Conservation (phyloP, 2,329 filamentous ascomycete species). For the Xylariaceae sp. region DNA sequence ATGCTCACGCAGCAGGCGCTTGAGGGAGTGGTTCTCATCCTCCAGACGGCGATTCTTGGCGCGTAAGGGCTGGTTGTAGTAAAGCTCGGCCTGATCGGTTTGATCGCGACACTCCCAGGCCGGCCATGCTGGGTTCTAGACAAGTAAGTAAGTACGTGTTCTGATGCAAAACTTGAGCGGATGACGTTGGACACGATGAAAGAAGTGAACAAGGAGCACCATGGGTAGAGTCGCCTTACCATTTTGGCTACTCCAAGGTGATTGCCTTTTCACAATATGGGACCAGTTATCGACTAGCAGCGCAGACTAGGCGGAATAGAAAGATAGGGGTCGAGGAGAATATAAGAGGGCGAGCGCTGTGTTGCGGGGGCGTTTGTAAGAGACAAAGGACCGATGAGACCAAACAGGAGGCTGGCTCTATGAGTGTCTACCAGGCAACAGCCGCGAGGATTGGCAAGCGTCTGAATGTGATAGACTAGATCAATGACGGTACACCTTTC, state of each 20-base stretch:
- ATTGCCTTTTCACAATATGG: background rate
- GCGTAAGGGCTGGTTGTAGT: conserved; percentile 58
- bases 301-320: background rate
- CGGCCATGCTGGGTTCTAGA: conserved; percentile 25
- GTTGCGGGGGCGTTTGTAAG: too few species aligned
- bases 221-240: conserved; percentile 10
- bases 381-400: background rate
- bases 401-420: background rate
- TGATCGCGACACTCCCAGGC: conserved; percentile 61
- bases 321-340: too few species aligned
- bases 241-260: conserved; percentile 9
- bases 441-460: background rate
- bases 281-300: background rate
- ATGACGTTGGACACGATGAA: background rate
- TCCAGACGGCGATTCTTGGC: conserved; percentile 52
- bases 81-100: conserved; percentile 56
- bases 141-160: conserved; percentile 1
- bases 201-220: background rate
- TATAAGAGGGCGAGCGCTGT: too few species aligned
- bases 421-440: background rate
- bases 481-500: background rate
- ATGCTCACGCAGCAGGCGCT: conserved; percentile 59
- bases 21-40: conserved; percentile 58
- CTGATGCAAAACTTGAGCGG: background rate
- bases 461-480: background rate